A percentile compares a stretch with the other conserved stretches of the same genome.
Conservation (phyloP, 2,329 filamentous ascomycete genomes). For the Phoma herbarum region DNA sequence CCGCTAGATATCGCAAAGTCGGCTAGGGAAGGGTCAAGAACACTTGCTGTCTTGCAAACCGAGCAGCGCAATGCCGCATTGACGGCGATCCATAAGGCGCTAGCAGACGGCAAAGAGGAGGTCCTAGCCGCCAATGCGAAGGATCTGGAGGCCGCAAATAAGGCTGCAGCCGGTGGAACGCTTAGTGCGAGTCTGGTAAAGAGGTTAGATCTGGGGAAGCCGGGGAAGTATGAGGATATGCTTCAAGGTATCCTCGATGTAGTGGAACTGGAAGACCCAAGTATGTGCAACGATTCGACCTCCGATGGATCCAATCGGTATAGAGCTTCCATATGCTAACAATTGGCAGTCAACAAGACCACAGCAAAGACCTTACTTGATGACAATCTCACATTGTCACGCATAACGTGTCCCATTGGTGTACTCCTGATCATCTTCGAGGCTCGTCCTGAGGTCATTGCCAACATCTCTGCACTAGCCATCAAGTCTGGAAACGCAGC, state of each 20-base stretch:
- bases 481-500: constrained; percentile 98
- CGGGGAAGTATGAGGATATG: constrained; percentile 98
- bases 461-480: constrained; percentile 93
- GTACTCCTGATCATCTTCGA: constrained; percentile 99
- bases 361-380: constrained; percentile 86
- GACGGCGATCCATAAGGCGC: constrained; percentile 80
- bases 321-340: constrained; percentile 14
- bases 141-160: constrained; percentile 78
- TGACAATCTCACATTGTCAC: constrained; percentile 83
- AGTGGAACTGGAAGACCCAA: constrained; percentile 81
- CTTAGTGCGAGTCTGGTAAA: constrained; percentile 86
- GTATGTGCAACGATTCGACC: constrained; percentile 61
- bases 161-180: constrained; percentile 76
- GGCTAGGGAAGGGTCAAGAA: constrained; percentile 82
- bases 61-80: constrained; percentile 84
- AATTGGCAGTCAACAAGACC: constrained; percentile 76
- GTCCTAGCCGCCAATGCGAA: constrained; percentile 88
- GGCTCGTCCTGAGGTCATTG: constrained; percentile 95
- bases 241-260: constrained; percentile 93
- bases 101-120: constrained; percentile 71
- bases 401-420: constrained; percentile 92
- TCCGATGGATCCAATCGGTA: not conserved
- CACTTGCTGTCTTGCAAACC: constrained; percentile 80
- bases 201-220: constrained; percentile 82
- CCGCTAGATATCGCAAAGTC: constrained; percentile 78